phyloP scores from a whole-genome alignment of 2,329 filamentous ascomycete species.

The Colletotrichum orbiculare region DNA sequence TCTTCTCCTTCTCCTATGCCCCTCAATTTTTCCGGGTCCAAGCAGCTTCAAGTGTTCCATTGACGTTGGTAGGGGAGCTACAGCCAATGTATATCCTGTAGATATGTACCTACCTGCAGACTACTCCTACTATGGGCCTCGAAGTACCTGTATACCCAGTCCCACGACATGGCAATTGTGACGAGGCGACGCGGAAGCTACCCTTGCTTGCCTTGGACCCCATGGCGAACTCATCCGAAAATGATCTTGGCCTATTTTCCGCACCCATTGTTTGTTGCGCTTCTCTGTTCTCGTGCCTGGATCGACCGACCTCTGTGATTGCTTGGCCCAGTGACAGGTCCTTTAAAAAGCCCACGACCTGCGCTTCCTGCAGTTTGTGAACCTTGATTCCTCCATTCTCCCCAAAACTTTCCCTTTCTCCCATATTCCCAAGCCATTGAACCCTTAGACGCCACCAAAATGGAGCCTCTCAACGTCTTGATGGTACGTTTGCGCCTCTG shows the following conservation, averaged over 20 bases:
- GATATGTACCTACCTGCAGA: too few species aligned
- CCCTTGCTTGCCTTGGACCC: constrained; percentile 3
- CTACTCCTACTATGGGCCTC: too few species aligned
- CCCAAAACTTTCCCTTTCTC: constrained; percentile 6
- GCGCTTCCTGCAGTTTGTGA: background rate
- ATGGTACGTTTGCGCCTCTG: constrained; percentile 64
- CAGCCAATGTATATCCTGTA: too few species aligned
- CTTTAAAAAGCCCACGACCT: constrained; percentile 28
- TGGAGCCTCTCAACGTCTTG: constrained; percentile 73
- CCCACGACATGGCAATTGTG: background rate
- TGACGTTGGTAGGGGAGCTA: too few species aligned
- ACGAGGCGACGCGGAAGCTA: constrained; percentile 21
- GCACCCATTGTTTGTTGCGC: constrained; percentile 8
- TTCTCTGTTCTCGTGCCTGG: constrained; percentile 16
- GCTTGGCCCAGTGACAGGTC: constrained; percentile 14
- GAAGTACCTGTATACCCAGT: too few species aligned
- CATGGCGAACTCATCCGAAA: constrained; percentile 30
- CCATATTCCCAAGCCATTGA: constrained; percentile 22
- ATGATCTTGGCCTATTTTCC: constrained; percentile 6
- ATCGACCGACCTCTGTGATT: constrained; percentile 16
- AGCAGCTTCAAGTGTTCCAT: constrained; percentile 3
- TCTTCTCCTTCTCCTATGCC: constrained; percentile 41
- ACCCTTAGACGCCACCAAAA: constrained; percentile 42
- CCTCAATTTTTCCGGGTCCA: constrained; percentile 51
- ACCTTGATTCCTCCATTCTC: constrained; percentile 13